Percentiles rank a stretch among this genome's conserved stretches.
These are phyloP conservation scores for Trichosporon inkin DNA, from an alignment of 1,284 basidiomycete species.

Conservation along the genomic window DNA sequence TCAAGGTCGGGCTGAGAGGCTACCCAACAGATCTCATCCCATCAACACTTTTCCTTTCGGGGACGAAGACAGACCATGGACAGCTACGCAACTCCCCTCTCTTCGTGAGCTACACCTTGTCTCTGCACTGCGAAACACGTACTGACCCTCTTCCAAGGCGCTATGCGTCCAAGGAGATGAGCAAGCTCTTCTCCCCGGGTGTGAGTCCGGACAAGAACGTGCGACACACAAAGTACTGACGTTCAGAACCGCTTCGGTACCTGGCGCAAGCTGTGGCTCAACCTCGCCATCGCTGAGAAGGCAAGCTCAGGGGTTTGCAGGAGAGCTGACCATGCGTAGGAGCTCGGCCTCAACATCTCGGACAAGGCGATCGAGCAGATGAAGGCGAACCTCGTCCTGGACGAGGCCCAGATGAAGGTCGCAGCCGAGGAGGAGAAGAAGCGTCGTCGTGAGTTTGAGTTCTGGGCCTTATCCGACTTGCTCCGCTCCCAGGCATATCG, in stretches of 20 bases:
- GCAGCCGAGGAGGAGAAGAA: slow-evolving; percentile 96
- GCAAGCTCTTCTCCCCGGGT: slow-evolving; percentile 85
- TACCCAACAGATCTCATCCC: background rate
- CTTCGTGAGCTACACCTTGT: slow-evolving; percentile 45
- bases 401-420: slow-evolving; percentile 83
- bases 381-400: slow-evolving; percentile 83
- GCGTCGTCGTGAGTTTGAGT: slow-evolving; percentile 61
- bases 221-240: slow-evolving; percentile 5
- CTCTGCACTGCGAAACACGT: background rate
- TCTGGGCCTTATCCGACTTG: background rate
- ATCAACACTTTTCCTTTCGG: background rate
- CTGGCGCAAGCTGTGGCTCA: slow-evolving; percentile 96
- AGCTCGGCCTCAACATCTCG: slow-evolving; percentile 84
- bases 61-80: slow-evolving; percentile 42
- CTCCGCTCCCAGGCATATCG: background rate
- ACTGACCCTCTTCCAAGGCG: slow-evolving; percentile 59
- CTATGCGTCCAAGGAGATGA: slow-evolving; percentile 99
- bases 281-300: slow-evolving; percentile 93
- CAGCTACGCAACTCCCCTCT: slow-evolving; percentile 55
- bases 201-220: slow-evolving; percentile 53
- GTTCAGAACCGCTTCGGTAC: slow-evolving; percentile 86
- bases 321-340: slow-evolving; percentile 36
- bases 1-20: background rate
- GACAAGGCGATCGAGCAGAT: slow-evolving; percentile 92
- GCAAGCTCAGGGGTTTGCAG: slow-evolving; percentile 13